Percentiles rank a stretch among this genome's conserved stretches.
phyloP scores from a whole-genome alignment of 108 stramenopile genomes.

The Nannochloropsis gaditana region DNA sequence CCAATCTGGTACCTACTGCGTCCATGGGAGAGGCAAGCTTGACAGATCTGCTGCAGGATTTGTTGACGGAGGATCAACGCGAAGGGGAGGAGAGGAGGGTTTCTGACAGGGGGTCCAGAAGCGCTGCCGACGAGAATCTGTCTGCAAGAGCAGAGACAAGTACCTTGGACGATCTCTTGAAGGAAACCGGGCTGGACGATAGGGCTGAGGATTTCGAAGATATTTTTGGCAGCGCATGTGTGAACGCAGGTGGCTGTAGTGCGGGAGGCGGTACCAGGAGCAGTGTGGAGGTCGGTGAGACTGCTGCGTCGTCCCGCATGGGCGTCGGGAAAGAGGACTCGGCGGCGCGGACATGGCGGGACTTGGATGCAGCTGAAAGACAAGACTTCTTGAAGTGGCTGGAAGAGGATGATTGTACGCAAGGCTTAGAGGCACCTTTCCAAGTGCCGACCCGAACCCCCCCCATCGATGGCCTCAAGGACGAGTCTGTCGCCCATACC shows the following conservation, averaged over 20 bases:
- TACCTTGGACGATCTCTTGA: not conserved
- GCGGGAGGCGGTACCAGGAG: no score
- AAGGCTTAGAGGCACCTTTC: not conserved
- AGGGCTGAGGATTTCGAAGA: not conserved
- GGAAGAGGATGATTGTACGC: not conserved
- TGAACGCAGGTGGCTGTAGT: not conserved
- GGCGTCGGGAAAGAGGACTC: no score
- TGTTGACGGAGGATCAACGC: not conserved
- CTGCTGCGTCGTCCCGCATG: no score
- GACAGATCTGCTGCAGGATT: not conserved
- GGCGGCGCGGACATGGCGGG: not conserved
- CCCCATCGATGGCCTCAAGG: not conserved
- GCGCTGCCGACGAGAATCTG: not conserved
- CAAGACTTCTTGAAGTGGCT: conserved; percentile 7
- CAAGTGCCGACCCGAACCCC: no score
- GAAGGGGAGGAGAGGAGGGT: not conserved
- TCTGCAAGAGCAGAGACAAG: not conserved
- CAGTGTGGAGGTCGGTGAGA: no score
- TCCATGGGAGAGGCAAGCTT: not conserved
- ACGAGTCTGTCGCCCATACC: not conserved
- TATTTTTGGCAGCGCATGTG: not conserved
- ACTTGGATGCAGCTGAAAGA: not conserved
- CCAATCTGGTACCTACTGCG: not conserved
- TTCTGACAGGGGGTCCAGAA: not conserved
- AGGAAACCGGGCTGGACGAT: conserved; percentile 2